These are phyloP conservation scores for Rubroboletus pulcherrimus DNA, from an alignment of 768 basidiomycete species.

Conservation along the genomic window DNA sequence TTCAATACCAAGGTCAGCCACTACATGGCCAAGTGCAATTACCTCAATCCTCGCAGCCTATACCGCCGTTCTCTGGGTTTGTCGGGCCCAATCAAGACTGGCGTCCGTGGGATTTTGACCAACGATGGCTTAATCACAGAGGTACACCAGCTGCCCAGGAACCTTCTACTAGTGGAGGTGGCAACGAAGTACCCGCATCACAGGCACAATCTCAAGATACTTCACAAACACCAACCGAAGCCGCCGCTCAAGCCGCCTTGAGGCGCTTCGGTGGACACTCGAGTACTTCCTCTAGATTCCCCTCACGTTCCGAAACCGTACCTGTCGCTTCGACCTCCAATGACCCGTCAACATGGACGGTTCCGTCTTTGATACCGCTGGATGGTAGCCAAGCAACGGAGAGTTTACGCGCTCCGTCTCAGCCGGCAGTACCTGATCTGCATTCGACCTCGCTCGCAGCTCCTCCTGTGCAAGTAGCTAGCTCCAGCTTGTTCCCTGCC, in stretches of 20 bases:
- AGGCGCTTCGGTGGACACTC: conserved; percentile 38
- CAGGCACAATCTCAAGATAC: conserved; percentile 8
- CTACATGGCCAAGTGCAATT: conserved; percentile 32
- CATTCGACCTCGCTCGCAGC: conserved; percentile 8
- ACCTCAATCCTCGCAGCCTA: conserved; percentile 33
- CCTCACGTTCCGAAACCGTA: conserved; percentile 6
- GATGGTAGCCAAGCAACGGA: conserved; percentile 9
- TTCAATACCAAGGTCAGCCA: conserved; percentile 50
- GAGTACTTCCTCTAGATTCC: conserved; percentile 7
- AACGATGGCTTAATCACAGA: conserved; percentile 27
- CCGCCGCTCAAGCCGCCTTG: conserved; percentile 67
- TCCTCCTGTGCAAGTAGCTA: not conserved
- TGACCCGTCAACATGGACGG: conserved; percentile 17
- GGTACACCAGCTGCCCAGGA: conserved; percentile 5
- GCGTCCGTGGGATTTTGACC: conserved; percentile 56
- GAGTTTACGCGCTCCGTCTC: not conserved
- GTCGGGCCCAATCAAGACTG: conserved; percentile 61
- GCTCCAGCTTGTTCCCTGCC: not conserved
- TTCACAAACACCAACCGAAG: conserved; percentile 40
- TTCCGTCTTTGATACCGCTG: conserved; percentile 26
- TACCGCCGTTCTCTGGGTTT: conserved; percentile 61
- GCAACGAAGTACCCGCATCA: conserved; percentile 1
- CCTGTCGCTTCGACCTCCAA: conserved; percentile 3
- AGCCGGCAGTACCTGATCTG: not conserved
- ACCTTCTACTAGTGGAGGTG: conserved; percentile 1